phyloP scores from a whole-genome alignment of 2,329 filamentous ascomycete genomes.

The Fusarium domesticum region DNA sequence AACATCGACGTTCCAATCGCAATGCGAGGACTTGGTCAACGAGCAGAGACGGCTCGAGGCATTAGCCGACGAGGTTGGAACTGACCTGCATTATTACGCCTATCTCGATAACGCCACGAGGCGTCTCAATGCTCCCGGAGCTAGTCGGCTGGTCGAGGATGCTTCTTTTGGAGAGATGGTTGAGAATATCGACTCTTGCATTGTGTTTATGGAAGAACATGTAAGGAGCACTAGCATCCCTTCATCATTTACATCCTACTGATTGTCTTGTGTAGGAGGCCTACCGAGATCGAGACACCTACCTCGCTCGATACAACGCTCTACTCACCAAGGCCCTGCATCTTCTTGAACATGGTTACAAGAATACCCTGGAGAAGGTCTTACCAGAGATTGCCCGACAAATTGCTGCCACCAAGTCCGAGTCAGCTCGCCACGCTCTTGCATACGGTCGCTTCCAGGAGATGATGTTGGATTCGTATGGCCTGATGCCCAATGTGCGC shows the following conservation, averaged over 20 bases:
- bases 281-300: slow-evolving; percentile 84
- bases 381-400: slow-evolving; percentile 55
- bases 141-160: slow-evolving; percentile 78
- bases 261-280: slow-evolving; percentile 55
- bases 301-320: slow-evolving; percentile 81
- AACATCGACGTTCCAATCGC: slow-evolving; percentile 87
- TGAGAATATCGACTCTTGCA: slow-evolving; percentile 80
- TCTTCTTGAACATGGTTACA: slow-evolving; percentile 58
- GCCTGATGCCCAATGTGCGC: slow-evolving; percentile 55
- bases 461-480: slow-evolving; percentile 55
- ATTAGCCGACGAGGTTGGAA: slow-evolving; percentile 79
- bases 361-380: slow-evolving; percentile 49
- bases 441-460: slow-evolving; percentile 60
- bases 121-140: slow-evolving; percentile 86
- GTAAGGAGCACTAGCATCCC: slow-evolving; percentile 45
- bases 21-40: slow-evolving; percentile 81
- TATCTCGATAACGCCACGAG: slow-evolving; percentile 90
- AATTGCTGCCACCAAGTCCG: slow-evolving; percentile 53
- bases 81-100: slow-evolving; percentile 90
- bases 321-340: slow-evolving; percentile 68
- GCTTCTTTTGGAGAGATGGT: slow-evolving; percentile 87
- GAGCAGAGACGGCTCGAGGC: slow-evolving; percentile 77
- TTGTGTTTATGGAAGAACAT: slow-evolving; percentile 88
- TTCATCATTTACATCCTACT: background rate
- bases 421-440: slow-evolving; percentile 57